These are phyloP conservation scores for Lentinula detonsa DNA, from an alignment of 768 basidiomycete species.

Conservation along the genomic window DNA sequence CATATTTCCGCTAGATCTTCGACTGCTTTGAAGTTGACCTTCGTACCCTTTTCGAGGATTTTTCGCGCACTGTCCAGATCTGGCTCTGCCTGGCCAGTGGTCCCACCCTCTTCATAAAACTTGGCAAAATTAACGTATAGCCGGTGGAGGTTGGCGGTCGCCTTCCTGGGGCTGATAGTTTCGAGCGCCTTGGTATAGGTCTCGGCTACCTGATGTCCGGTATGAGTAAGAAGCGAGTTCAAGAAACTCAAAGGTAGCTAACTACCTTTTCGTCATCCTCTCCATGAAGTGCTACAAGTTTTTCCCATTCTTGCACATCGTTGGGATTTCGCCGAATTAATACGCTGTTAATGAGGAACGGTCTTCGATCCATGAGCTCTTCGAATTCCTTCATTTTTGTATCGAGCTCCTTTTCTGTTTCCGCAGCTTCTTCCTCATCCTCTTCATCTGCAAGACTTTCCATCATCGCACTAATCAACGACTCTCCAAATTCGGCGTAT, in stretches of 20 bases:
- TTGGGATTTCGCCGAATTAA: constrained; percentile 89
- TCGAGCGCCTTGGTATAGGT: constrained; percentile 89
- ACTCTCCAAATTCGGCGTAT: constrained; percentile 91
- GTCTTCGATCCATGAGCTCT: constrained; percentile 88
- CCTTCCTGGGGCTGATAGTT: constrained; percentile 82
- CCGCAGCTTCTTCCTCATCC: constrained; percentile 76
- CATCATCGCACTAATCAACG: constrained; percentile 87
- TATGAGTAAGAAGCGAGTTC: background rate
- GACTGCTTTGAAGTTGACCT: constrained; percentile 89
- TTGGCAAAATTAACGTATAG: constrained; percentile 94
- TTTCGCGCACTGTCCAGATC: constrained; percentile 86
- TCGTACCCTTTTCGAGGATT: constrained; percentile 88
- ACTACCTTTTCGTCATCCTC: constrained; percentile 88
- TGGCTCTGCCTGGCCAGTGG: constrained; percentile 66
- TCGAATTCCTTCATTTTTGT: constrained; percentile 89
- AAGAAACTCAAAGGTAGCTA: background rate
- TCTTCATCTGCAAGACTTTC: constrained; percentile 72
- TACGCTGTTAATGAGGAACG: constrained; percentile 96
- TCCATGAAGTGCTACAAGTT: constrained; percentile 88
- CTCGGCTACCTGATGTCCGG: constrained; percentile 64
- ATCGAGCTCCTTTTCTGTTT: constrained; percentile 82
- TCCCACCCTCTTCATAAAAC: constrained; percentile 96
- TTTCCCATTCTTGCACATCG: constrained; percentile 99
- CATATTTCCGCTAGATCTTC: constrained; percentile 98
- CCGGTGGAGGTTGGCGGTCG: constrained; percentile 85